Percentiles rank a stretch among this genome's conserved stretches.
phyloP scores from a whole-genome alignment of 164 flowering plant genomes.

The Umbilicus rupestris region DNA sequence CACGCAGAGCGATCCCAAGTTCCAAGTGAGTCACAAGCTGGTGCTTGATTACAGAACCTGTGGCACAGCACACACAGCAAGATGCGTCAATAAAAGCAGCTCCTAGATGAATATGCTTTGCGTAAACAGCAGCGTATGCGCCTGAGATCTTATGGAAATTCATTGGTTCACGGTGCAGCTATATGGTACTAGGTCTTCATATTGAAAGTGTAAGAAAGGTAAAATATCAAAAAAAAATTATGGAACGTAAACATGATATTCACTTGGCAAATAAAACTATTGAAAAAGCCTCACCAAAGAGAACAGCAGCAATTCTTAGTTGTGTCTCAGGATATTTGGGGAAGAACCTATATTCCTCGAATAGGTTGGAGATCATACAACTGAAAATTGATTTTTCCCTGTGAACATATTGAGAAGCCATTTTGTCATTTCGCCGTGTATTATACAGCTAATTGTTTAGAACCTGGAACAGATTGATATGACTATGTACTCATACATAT shows the following conservation, averaged over 20 bases:
- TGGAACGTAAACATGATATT: background rate
- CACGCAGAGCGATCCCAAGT: slow-evolving; percentile 86
- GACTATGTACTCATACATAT: background rate
- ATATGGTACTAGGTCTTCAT: background rate
- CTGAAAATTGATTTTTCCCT: slow-evolving; percentile 79
- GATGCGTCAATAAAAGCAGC: background rate
- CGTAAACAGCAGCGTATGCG: too few relatives aligned
- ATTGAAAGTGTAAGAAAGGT: background rate
- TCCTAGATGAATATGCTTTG: too few relatives aligned
- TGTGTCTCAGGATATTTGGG: slow-evolving; percentile 90
- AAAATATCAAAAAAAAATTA: background rate
- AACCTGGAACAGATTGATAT: background rate
- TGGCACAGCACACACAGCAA: slow-evolving; percentile 10
- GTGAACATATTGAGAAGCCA: slow-evolving; percentile 15
- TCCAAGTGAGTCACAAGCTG: slow-evolving; percentile 89
- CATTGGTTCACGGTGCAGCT: background rate
- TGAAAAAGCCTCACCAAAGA: slow-evolving; percentile 53
- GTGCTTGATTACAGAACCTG: slow-evolving; percentile 87
- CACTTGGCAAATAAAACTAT: background rate
- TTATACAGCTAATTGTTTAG: background rate
- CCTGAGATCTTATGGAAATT: too few relatives aligned
- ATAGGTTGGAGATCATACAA: slow-evolving; percentile 79
- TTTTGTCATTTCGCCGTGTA: background rate
- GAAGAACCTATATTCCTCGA: slow-evolving; percentile 88
- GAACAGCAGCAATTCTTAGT: slow-evolving; percentile 79